Percentiles rank a stretch among this genome's conserved stretches.
These are phyloP conservation scores for Dissoconium aciculare DNA, from an alignment of 2,329 filamentous ascomycete species.

Conservation along the genomic window DNA sequence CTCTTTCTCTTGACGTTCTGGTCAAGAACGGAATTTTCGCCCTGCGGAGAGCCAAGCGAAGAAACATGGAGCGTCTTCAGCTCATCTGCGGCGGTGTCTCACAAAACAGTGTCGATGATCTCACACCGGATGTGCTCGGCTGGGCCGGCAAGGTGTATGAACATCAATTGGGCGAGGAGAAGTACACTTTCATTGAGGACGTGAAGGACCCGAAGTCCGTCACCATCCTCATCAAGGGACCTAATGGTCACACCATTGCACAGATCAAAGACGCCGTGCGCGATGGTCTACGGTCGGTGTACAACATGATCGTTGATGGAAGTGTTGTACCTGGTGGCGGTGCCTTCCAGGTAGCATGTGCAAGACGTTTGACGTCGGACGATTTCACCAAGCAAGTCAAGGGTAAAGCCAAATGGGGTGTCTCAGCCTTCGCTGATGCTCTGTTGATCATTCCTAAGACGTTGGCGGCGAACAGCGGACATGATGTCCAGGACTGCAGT, in stretches of 20 bases:
- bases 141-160: slow-evolving; percentile 97
- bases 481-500: slow-evolving; percentile 92
- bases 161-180: slow-evolving; percentile 94
- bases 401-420: slow-evolving; percentile 94
- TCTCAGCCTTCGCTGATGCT: slow-evolving; percentile 87
- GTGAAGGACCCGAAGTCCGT: slow-evolving; percentile 98
- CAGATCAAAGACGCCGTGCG: slow-evolving; percentile 94
- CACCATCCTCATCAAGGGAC: slow-evolving; percentile 93
- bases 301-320: slow-evolving; percentile 99
- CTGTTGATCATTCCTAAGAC: slow-evolving; percentile 95
- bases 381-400: slow-evolving; percentile 80
- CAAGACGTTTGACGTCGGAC: slow-evolving; percentile 73
- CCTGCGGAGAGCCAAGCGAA: slow-evolving; percentile 82
- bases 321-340: slow-evolving; percentile 89
- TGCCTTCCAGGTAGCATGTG: slow-evolving; percentile 90
- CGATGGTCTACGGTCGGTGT: slow-evolving; percentile 87
- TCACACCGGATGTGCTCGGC: slow-evolving; percentile 73
- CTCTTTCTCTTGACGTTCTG: slow-evolving; percentile 83
- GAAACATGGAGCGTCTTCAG: slow-evolving; percentile 98
- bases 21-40: slow-evolving; percentile 98
- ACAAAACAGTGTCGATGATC: slow-evolving; percentile 92
- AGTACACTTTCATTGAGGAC: slow-evolving; percentile 97
- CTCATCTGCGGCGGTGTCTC: slow-evolving; percentile 80
- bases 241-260: slow-evolving; percentile 88
- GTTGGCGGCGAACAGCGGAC: slow-evolving; percentile 84